Evolutionary conservation across 1,139 yeast species (phyloP), one percentile per base, ranked within the genome.

Genomic region (Tardiomyces blankii): DNA sequence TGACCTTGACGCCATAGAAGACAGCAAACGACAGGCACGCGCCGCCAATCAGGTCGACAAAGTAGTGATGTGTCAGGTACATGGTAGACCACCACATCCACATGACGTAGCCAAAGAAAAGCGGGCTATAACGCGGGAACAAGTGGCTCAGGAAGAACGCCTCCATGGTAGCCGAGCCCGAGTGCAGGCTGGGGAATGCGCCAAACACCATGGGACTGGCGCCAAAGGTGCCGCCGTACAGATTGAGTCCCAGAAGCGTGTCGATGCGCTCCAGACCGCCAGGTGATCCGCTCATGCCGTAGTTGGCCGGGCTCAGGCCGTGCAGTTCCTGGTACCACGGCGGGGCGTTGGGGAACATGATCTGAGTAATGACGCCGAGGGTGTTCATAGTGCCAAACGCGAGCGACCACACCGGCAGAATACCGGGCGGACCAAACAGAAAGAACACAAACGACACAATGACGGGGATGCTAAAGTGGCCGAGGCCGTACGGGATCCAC

Each of bases 21-120:
- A 85, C 82, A 13, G 76, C 63, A 52, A 80, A 74, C 0, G 95
- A 78, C 54, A 89, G 69, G 32, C 78, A 75, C 1, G 96, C 91
- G 32, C 97, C 97, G 16, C 91, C 94, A 63, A 85, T 85, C 49
- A 89, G 75, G 63, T 89, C 97, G 52, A 88, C 80, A 62, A 89
- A 89, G 66, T 89, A 89, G 65, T 89, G 97, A 65, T 89, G 97
- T 1, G 96, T 88, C 59, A 89, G 74, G 66, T 89, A 89, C 97
- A 89, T 89, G 18, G 97, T 89, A 44, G 93, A 77, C 97, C 97
- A 89, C 96, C 97, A 89, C 56, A 89, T 75, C 95, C 95, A 87
- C 53, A 80, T 68, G 19, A 87, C 94, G 63, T 89, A 89, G 27
- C 70, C 67, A 62, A 82, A 73, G 72, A 89, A 85, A 13, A 81